These are phyloP conservation scores for Solanum medicagineum DNA, from an alignment of 257 asterid species.

Conservation along the genomic window DNA sequence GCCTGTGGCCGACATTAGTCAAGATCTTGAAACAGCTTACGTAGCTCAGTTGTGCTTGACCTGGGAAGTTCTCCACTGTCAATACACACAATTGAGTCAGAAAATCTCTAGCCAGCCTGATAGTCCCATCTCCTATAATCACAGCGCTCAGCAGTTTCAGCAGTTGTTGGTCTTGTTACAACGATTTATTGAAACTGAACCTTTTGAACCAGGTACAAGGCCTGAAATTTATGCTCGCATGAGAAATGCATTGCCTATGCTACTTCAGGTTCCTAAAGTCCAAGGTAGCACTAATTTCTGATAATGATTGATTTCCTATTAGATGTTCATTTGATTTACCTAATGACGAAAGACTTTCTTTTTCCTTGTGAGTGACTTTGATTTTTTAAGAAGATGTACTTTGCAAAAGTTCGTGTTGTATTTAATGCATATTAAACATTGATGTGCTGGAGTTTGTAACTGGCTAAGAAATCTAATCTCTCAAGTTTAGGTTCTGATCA, in stretches of 20 bases:
- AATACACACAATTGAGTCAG: conserved; percentile 74
- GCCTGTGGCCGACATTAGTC: conserved; percentile 41
- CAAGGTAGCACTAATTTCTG: conserved; percentile 37
- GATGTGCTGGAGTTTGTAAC: neutral
- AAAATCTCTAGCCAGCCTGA: conserved; percentile 50
- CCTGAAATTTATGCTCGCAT: conserved; percentile 72
- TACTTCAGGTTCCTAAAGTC: conserved; percentile 87
- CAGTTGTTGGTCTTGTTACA: conserved; percentile 83
- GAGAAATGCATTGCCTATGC: conserved; percentile 58
- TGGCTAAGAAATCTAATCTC: neutral
- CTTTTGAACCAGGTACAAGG: conserved; percentile 77
- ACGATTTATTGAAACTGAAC: conserved; percentile 86
- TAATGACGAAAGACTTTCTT: neutral
- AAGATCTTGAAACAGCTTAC: conserved; percentile 78
- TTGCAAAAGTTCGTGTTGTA: neutral
- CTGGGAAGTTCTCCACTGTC: conserved; percentile 96
- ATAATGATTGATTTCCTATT: neutral
- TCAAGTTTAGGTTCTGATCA: conserved; percentile 48
- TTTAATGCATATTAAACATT: neutral
- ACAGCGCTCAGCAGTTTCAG: conserved; percentile 87
- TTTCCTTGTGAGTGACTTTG: neutral
- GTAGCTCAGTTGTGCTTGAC: conserved; percentile 87
- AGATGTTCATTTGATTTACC: neutral
- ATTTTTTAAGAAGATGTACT: neutral
- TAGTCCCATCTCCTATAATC: conserved; percentile 50